Conservation (phyloP, 768 basidiomycete genomes). For the Tephrocybe sp. region DNA sequence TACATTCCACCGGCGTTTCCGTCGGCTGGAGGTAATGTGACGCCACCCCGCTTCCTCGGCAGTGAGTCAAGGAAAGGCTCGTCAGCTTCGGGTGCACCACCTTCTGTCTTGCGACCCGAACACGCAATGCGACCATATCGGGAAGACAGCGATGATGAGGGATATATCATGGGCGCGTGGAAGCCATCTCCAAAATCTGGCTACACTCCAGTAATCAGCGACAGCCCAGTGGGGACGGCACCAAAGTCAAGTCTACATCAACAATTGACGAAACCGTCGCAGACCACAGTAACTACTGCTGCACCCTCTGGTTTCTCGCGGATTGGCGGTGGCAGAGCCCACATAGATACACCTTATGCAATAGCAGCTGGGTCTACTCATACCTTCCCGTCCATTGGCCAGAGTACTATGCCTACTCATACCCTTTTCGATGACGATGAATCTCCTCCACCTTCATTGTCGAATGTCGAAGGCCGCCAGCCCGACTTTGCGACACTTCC, state of each 20-base stretch:
- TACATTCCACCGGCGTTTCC: constrained; percentile 44
- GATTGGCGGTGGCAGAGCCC: constrained; percentile 83
- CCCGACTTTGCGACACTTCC: constrained; percentile 38
- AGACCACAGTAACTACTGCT: constrained; percentile 17
- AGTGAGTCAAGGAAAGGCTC: constrained; percentile 46
- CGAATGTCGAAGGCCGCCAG: constrained; percentile 41
- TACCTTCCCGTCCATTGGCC: constrained; percentile 65
- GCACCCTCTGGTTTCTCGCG: constrained; percentile 71
- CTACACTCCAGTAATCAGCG: constrained; percentile 43
- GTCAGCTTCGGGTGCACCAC: constrained; percentile 56
- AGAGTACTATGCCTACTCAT: constrained; percentile 28
- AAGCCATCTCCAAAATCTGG: constrained; percentile 62
- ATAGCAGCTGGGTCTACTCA: constrained; percentile 62
- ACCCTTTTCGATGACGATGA: constrained; percentile 30
- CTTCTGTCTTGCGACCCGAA: constrained; percentile 75
- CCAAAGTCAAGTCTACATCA: constrained; percentile 13
- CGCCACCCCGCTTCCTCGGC: constrained; percentile 33
- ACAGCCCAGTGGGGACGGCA: constrained; percentile 22
- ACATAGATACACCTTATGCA: constrained; percentile 83
- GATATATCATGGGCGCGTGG: constrained; percentile 96
- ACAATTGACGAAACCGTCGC: constrained; percentile 16
- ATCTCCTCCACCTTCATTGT: constrained; percentile 50
- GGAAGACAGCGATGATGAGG: constrained; percentile 80
- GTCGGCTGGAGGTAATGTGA: constrained; percentile 25
- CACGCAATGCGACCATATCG: constrained; percentile 73